Evolutionary conservation across 2,329 filamentous ascomycete genomes (phyloP), one percentile per base, ranked within the genome.

Genomic region (Trichoderma breve): DNA sequence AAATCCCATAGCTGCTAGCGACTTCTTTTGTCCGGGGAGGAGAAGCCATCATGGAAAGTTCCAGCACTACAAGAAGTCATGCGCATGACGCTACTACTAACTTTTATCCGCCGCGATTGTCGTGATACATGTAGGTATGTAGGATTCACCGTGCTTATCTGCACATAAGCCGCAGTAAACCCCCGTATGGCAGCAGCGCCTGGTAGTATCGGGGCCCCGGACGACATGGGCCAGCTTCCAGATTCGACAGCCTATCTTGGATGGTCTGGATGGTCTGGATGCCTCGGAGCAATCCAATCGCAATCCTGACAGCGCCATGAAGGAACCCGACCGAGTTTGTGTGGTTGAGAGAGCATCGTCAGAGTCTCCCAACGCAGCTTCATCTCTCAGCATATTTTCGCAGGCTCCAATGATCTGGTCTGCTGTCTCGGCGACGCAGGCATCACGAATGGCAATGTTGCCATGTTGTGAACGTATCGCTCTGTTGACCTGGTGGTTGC

Each of bases 361-460:
- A 24, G 73, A 74, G 15, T 83, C 85, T 3, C 86, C 90, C 8
- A 84, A 90, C 79, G 92, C 74, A 83, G 82, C 63, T 98, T 96
- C 81, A 95, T 90, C 26, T 98, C 98, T 81, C 85, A 85, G 75
- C 93, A 97, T 77, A 97, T 98, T 78, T 88, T 94, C 79, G 92
- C 97, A 83, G 91, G 91, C 0, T 92, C 93, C 32, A 97, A 97
- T 79, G 86, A 89, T 21, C 81, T 98, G 8, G 93, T 93, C 24
- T 90, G 97, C 82, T 89, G 97, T 78, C 86, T 97, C 24, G 87
- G 92, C 70, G 86, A 91, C 65, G 86, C 89, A 43, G 28, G 6
- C 15, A 28, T 76, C 18, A 94, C 90, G 72, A 86, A 89, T 75
- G 94, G 93, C 12, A 94, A 98, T 79, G 26, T 32, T 94, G 15